Evolutionary conservation across 2,329 filamentous ascomycete genomes (phyloP).

Genomic region (Xylariaceae sp.): DNA sequence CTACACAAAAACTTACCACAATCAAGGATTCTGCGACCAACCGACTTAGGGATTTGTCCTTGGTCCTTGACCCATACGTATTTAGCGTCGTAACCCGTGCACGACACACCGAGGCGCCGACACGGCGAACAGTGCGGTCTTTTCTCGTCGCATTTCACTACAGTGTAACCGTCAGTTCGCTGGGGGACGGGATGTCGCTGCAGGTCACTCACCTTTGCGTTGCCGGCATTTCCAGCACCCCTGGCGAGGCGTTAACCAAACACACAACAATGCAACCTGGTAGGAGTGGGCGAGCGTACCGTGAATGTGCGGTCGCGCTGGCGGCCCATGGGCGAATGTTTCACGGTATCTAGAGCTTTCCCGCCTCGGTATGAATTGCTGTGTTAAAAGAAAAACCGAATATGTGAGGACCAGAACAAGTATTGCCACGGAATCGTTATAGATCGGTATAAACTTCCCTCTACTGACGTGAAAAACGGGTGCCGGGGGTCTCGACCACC

Average conservation of each 20-base stretch:
- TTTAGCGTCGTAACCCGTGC: background rate
- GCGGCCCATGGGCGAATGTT: slow-evolving; percentile 6
- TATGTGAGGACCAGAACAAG: too few species aligned
- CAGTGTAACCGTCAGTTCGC: background rate
- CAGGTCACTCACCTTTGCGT: slow-evolving; percentile 1
- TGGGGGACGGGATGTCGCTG: background rate
- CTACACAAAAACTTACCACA: slow-evolving; percentile 1
- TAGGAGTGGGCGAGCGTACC: too few species aligned
- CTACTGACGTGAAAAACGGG: too few species aligned
- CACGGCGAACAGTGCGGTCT: background rate
- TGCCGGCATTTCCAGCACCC: background rate
- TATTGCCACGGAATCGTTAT: too few species aligned
- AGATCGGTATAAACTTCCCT: too few species aligned
- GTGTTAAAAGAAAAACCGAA: too few species aligned
- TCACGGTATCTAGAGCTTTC: too few species aligned
- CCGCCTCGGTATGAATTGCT: too few species aligned
- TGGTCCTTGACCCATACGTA: background rate
- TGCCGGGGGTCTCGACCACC: too few species aligned
- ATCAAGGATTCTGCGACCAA: background rate
- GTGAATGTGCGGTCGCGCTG: slow-evolving; percentile 2
- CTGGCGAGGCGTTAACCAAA: background rate
- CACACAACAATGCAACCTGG: too few species aligned
- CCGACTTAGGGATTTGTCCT: background rate
- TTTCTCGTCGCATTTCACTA: background rate
- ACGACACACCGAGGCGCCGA: background rate